phyloP scores from a whole-genome alignment of 805 yeast species.

The Starmera dryadoides region DNA sequence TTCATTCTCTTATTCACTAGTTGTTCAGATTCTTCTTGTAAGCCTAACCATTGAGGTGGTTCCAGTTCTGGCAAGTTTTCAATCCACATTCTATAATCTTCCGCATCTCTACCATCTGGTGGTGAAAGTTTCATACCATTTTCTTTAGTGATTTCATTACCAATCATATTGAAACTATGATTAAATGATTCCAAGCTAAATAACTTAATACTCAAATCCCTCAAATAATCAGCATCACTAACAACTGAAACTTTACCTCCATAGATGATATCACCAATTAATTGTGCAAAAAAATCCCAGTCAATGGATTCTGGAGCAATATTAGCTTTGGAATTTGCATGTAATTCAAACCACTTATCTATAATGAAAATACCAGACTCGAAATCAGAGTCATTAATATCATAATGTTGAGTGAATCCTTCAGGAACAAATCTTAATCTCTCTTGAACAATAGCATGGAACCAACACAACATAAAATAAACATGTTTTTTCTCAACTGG shows the following conservation, averaged over 20 bases:
- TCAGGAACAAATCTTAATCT: conserved; percentile 52
- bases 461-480: conserved; percentile 58
- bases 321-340: conserved; percentile 21
- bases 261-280: conserved; percentile 50
- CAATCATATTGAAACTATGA: conserved; percentile 33
- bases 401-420: conserved; percentile 57
- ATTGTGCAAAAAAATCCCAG: conserved; percentile 43
- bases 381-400: conserved; percentile 70
- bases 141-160: conserved; percentile 13
- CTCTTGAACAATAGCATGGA: conserved; percentile 56
- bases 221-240: conserved; percentile 32
- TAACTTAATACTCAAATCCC: conserved; percentile 25
- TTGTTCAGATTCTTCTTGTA: conserved; percentile 36
- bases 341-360: conserved; percentile 30
- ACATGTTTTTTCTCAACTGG: conserved; percentile 42
- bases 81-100: conserved; percentile 42
- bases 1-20: conserved; percentile 16
- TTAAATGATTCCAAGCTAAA: conserved; percentile 35
- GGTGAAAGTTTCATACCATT: conserved; percentile 19
- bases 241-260: conserved; percentile 52
- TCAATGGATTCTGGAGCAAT: conserved; percentile 41
- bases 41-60: conserved; percentile 48
- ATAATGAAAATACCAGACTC: conserved; percentile 39
- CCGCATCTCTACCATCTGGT: conserved; percentile 40
- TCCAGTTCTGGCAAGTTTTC: conserved; percentile 41